Percentiles rank a stretch among this genome's conserved stretches.
phyloP scores from a whole-genome alignment of 768 basidiomycete species.

The Calocybe cyanea region DNA sequence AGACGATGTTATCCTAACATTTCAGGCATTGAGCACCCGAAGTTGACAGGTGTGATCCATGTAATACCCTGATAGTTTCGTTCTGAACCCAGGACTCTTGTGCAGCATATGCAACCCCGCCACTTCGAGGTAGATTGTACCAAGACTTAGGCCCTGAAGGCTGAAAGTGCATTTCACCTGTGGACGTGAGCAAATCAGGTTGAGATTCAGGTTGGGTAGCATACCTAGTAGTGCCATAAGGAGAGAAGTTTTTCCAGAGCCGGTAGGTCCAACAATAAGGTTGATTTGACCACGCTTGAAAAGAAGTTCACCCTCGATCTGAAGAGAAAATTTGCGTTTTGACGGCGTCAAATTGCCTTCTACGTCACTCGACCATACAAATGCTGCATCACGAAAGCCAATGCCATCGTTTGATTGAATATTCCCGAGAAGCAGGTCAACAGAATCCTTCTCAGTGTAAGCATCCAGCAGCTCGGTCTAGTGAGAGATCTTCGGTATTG shows the following conservation, averaged over 20 bases:
- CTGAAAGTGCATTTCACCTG: constrained; percentile 66
- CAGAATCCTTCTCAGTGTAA: constrained; percentile 24
- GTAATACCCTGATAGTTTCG: constrained; percentile 58
- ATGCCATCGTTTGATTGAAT: constrained; percentile 27
- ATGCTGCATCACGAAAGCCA: constrained; percentile 51
- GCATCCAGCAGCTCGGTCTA: constrained; percentile 48
- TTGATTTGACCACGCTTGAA: constrained; percentile 55
- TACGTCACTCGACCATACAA: constrained; percentile 47
- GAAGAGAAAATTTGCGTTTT: constrained; percentile 45
- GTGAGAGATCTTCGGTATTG: background rate
- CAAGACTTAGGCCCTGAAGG: constrained; percentile 50
- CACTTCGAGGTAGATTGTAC: constrained; percentile 64
- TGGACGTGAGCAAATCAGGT: background rate
- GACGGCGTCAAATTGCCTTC: constrained; percentile 35
- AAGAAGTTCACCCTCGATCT: constrained; percentile 47
- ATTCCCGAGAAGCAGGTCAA: constrained; percentile 12
- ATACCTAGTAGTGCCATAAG: constrained; percentile 58
- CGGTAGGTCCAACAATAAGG: constrained; percentile 57
- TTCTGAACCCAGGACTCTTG: constrained; percentile 88
- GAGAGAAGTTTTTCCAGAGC: constrained; percentile 61
- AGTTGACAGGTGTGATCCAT: background rate
- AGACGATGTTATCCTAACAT: constrained; percentile 73
- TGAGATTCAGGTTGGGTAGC: background rate
- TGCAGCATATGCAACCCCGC: constrained; percentile 74
- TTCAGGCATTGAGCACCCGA: background rate